Percentiles rank a stretch among this genome's conserved stretches.
These are phyloP conservation scores for Choiromyces venosus DNA, from an alignment of 495 filamentous ascomycete species.

Conservation along the genomic window DNA sequence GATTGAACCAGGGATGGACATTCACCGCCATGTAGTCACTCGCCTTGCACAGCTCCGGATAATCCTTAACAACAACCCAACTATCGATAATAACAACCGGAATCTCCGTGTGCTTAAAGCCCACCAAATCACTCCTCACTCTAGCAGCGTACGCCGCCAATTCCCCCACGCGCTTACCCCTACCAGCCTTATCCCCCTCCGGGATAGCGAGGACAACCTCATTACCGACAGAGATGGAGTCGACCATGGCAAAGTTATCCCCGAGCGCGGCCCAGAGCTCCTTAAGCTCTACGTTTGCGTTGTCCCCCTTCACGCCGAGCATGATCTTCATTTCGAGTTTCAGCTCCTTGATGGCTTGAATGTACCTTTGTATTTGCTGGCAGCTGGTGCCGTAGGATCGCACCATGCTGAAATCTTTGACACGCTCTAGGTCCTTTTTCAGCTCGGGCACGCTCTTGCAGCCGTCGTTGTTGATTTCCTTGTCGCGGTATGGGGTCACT, in stretches of 20 bases:
- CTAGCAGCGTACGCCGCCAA: slow-evolving; percentile 40
- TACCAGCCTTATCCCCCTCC: neutral
- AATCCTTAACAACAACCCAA: slow-evolving; percentile 55
- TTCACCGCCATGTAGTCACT: slow-evolving; percentile 76
- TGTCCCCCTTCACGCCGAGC: slow-evolving; percentile 59
- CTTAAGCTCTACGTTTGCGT: slow-evolving; percentile 52
- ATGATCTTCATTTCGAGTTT: slow-evolving; percentile 59
- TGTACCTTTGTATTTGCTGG: slow-evolving; percentile 57
- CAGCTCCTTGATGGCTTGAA: slow-evolving; percentile 52
- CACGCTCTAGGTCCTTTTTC: neutral
- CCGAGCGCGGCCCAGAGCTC: slow-evolving; percentile 49
- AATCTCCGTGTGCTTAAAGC: slow-evolving; percentile 53
- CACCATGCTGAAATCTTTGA: slow-evolving; percentile 40
- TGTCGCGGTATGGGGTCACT: slow-evolving; percentile 7
- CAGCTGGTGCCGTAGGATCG: slow-evolving; percentile 77
- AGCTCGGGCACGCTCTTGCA: slow-evolving; percentile 1
- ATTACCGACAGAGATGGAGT: slow-evolving; percentile 71
- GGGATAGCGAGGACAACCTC: slow-evolving; percentile 53
- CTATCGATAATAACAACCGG: slow-evolving; percentile 74
- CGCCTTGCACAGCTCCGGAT: slow-evolving; percentile 63
- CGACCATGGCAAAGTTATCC: slow-evolving; percentile 57
- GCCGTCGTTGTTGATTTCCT: neutral
- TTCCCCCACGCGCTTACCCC: slow-evolving; percentile 52
- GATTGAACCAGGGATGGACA: slow-evolving; percentile 73
- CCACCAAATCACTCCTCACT: slow-evolving; percentile 32